A percentile compares a stretch with the other conserved stretches of the same genome.
Evolutionary conservation across 768 basidiomycete species (phyloP).

Genomic region (Austroboletus festivus): DNA sequence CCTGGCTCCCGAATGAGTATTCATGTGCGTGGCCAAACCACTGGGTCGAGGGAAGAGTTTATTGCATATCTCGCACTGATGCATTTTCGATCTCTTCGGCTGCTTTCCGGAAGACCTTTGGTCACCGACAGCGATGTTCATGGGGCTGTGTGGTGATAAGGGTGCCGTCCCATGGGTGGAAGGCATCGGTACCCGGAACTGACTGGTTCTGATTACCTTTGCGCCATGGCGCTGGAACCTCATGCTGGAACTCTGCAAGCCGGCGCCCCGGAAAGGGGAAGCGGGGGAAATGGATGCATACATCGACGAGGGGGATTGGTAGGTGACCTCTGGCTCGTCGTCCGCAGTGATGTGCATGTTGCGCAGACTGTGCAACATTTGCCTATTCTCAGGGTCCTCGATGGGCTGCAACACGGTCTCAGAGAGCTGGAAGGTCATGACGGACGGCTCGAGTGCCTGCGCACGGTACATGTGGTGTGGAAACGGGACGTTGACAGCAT

Average conservation of each 20-base stretch:
- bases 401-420: slow-evolving; percentile 21
- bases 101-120: slow-evolving; percentile 14
- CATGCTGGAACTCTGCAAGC: slow-evolving; percentile 24
- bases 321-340: slow-evolving; percentile 10
- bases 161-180: slow-evolving; percentile 5
- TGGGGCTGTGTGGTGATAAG: slow-evolving; percentile 10
- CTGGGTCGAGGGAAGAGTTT: slow-evolving; percentile 51
- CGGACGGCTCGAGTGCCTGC: slow-evolving; percentile 21
- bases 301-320: slow-evolving; percentile 3
- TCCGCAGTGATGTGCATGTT: slow-evolving; percentile 18
- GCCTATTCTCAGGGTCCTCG: slow-evolving; percentile 27
- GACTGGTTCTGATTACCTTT: slow-evolving; percentile 7
- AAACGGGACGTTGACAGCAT: slow-evolving; percentile 1
- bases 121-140: slow-evolving; percentile 3
- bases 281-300: slow-evolving; percentile 6
- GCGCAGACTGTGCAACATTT: slow-evolving; percentile 15
- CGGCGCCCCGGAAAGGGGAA: slow-evolving; percentile 2
- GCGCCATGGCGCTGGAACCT: slow-evolving; percentile 18
- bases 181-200: slow-evolving; percentile 8
- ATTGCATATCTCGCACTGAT: slow-evolving; percentile 42
- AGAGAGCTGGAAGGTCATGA: slow-evolving; percentile 33
- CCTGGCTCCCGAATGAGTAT: slow-evolving; percentile 48
- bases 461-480: slow-evolving; percentile 5
- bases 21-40: slow-evolving; percentile 52
- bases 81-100: slow-evolving; percentile 46